Evolutionary conservation across 1,284 basidiomycete genomes (phyloP).

Genomic region (Cryptococcus maquisensis): DNA sequence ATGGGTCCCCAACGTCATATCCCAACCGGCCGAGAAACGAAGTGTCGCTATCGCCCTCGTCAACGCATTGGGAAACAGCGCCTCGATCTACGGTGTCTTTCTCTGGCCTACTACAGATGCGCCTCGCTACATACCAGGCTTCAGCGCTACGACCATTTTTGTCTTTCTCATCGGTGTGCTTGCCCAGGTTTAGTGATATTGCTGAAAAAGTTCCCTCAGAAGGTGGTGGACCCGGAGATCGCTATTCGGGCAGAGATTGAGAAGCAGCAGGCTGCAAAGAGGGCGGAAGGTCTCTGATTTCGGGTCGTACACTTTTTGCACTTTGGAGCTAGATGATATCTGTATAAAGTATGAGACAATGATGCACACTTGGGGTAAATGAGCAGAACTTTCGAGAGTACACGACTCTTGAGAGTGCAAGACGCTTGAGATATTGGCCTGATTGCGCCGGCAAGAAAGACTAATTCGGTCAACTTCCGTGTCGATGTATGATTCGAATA

Average conservation of each 20-base stretch:
- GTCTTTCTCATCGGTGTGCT: constrained; percentile 43
- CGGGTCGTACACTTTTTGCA: no score
- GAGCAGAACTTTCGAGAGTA: no score
- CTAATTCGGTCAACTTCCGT: no score
- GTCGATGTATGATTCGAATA: neutral
- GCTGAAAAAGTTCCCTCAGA: constrained; percentile 42
- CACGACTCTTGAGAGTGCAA: no score
- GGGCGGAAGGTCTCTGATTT: no score
- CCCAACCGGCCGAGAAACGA: constrained; percentile 47
- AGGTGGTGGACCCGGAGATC: constrained; percentile 26
- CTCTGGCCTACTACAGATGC: constrained; percentile 50
- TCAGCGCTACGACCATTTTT: constrained; percentile 47
- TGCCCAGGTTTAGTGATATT: constrained; percentile 44
- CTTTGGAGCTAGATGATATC: no score
- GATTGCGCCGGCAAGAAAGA: no score
- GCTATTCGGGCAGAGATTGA: constrained; percentile 27
- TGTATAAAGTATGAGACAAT: no score
- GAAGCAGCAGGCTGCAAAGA: constrained; percentile 11
- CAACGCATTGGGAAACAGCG: constrained; percentile 44
- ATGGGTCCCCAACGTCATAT: constrained; percentile 48
- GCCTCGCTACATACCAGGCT: constrained; percentile 51
- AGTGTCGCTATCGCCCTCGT: constrained; percentile 49
- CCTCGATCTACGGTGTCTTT: constrained; percentile 52
- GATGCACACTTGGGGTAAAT: no score
- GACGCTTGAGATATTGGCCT: no score